A percentile compares a stretch with the other conserved stretches of the same genome.
phyloP scores from a whole-genome alignment of 1,139 yeast species.

The Nakaseomyces uthaithaninus region DNA sequence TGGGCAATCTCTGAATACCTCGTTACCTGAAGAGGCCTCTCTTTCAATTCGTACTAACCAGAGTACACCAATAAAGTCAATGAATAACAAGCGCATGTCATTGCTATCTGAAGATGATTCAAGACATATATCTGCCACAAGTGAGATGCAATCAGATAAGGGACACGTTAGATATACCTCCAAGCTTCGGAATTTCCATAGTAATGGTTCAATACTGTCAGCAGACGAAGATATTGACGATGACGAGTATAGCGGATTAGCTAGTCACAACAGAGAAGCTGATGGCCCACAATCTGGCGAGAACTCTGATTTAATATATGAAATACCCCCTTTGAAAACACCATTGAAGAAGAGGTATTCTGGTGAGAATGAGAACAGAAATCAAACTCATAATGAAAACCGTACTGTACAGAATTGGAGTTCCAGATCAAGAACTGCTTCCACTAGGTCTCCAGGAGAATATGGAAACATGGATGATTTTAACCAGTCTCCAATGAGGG shows the following conservation, averaged over 20 bases:
- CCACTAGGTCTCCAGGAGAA: not conserved
- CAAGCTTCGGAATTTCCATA: not conserved
- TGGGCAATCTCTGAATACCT: not conserved
- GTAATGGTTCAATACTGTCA: not conserved
- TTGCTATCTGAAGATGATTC: not conserved
- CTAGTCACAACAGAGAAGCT: not conserved
- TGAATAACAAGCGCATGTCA: not conserved
- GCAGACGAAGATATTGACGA: not conserved
- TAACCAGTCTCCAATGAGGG: not conserved
- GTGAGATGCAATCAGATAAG: not conserved
- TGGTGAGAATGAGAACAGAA: not conserved
- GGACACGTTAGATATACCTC: not conserved
- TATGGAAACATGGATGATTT: not conserved
- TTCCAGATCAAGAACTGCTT: not conserved
- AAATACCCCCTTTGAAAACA: constrained; percentile 2
- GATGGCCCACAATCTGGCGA: not conserved
- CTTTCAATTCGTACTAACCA: constrained; percentile 4
- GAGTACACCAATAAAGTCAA: constrained; percentile 3
- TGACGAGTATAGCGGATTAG: not conserved
- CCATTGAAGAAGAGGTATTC: constrained; percentile 5
- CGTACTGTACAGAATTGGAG: not conserved
- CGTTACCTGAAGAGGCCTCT: constrained; percentile 1
- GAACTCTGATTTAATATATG: constrained; percentile 2
- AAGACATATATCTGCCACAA: not conserved
- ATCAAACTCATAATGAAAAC: not conserved